Base-by-base conservation (phyloP, 2,329 filamentous ascomycete species). In the Nemania diffusa region DNA sequence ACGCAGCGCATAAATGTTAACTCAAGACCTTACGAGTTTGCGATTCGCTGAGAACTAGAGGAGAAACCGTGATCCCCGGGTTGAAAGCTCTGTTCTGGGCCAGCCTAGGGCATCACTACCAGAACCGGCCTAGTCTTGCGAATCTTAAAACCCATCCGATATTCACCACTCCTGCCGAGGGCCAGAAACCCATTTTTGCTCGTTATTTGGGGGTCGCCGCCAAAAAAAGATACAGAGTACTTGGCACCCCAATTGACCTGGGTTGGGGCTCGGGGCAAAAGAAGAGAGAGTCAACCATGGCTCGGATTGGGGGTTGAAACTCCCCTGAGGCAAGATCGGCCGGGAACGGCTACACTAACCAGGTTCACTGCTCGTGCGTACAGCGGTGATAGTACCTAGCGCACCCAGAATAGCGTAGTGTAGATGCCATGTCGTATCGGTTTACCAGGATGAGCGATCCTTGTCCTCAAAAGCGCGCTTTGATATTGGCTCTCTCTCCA, bases 321-420 rank as follows among this genome's bases (percentile, higher is more conserved):
- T 60, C 42, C 58, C 62, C 58, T 68, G 62, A 58, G 15, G 66
- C 66, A 60, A 7, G 62, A 68, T 68, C 50, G 46, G 51, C 66
- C 53, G 53, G 62, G 62, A 60, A 50, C 9, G 15, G 56, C 24
- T 46, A 32, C 50, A 26, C 50, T 53, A 53, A 50, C 46, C 22
- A 50, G 46, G 46, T 27, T 50, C 27, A 27, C 51, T 61, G 51
- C 57, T 40, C 57, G 62, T 40, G 62, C 63, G 57, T 34, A 53
- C 32, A n/a, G 40, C 40, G 5, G 17, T 17, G 40, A 44, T 44
- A 44, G n/a, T 20, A 44, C 40, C 40, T 44, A 44, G 40, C 40
- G 40, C 17, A 44, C 29, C 29, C 29, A 32, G 29, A 5, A 17
- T n/a, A 20, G 40, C 8, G 40, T 44, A 44, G 40, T 8, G 40